Percentiles rank a stretch among this genome's conserved stretches.
These are phyloP conservation scores for Boletales sp. DNA, from an alignment of 768 basidiomycete species.

Conservation along the genomic window DNA sequence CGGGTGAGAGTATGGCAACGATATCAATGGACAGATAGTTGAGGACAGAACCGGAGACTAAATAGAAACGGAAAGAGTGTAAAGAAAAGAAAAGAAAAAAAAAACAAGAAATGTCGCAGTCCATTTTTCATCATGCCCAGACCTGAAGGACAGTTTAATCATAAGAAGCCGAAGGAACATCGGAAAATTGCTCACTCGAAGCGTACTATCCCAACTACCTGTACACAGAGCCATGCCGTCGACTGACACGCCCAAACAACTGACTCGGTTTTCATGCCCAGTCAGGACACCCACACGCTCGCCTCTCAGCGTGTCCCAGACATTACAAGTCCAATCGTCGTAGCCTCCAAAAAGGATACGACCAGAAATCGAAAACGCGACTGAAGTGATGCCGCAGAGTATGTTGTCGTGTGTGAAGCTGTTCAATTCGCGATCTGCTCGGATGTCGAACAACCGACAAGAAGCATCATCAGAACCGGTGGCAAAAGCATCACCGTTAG, in stretches of 20 bases:
- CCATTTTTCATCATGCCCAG: slow-evolving; percentile 64
- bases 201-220: slow-evolving; percentile 96
- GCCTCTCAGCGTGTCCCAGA: slow-evolving; percentile 98
- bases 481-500: slow-evolving; percentile 97
- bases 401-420: slow-evolving; percentile 98
- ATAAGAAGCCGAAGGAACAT: not conserved
- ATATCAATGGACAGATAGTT: slow-evolving; percentile 44
- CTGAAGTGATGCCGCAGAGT: slow-evolving; percentile 97
- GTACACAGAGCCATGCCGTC: slow-evolving; percentile 99
- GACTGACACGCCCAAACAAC: slow-evolving; percentile 90
- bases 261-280: slow-evolving; percentile 97
- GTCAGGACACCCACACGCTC: slow-evolving; percentile 97
- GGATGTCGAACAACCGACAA: slow-evolving; percentile 95
- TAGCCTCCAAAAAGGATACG: slow-evolving; percentile 98
- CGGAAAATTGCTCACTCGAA: slow-evolving; percentile 61
- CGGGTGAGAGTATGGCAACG: slow-evolving; percentile 53
- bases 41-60: slow-evolving; percentile 17
- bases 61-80: slow-evolving; percentile 24
- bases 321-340: slow-evolving; percentile 99
- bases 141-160: slow-evolving; percentile 46
- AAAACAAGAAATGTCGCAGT: slow-evolving; percentile 23
- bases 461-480: slow-evolving; percentile 99
- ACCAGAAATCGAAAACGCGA: slow-evolving; percentile 97
- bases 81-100: slow-evolving; percentile 7
- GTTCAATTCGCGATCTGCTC: slow-evolving; percentile 96